phyloP scores from a whole-genome alignment of 1,284 basidiomycete species.

The Heterobasidion annosum region DNA sequence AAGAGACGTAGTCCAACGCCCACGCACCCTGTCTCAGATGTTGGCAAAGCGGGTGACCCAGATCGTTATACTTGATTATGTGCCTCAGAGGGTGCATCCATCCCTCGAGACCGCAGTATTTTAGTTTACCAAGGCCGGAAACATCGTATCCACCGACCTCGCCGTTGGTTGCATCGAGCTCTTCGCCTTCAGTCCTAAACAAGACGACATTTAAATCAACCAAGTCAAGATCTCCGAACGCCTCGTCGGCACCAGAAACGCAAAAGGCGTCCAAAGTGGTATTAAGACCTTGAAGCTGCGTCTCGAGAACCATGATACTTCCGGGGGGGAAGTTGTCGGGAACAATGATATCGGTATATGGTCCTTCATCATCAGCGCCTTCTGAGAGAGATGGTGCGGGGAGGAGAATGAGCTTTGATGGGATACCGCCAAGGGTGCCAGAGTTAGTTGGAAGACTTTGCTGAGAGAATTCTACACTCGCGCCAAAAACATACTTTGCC shows the following conservation, averaged over 20 bases:
- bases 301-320: conserved; percentile 85
- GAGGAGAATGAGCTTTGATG: conserved; percentile 63
- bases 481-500: conserved; percentile 76
- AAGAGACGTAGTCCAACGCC: conserved; percentile 81
- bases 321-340: conserved; percentile 89
- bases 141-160: conserved; percentile 74
- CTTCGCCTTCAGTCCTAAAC: conserved; percentile 83
- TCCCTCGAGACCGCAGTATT: conserved; percentile 90
- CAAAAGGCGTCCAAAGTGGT: conserved; percentile 64
- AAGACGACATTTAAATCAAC: conserved; percentile 84
- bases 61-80: conserved; percentile 82
- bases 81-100: conserved; percentile 87
- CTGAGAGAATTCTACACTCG: conserved; percentile 59
- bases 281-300: conserved; percentile 66
- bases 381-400: conserved; percentile 41
- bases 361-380: conserved; percentile 57
- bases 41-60: conserved; percentile 84
- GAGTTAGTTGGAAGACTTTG: conserved; percentile 42
- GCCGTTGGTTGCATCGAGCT: conserved; percentile 75
- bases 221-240: conserved; percentile 68
- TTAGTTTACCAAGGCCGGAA: conserved; percentile 63
- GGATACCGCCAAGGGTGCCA: conserved; percentile 62
- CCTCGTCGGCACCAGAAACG: conserved; percentile 55
- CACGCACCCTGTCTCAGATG: conserved; percentile 83
- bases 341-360: conserved; percentile 70